phyloP scores from a whole-genome alignment of 2,329 filamentous ascomycete genomes.

The Pseudogymnoascus sp. region DNA sequence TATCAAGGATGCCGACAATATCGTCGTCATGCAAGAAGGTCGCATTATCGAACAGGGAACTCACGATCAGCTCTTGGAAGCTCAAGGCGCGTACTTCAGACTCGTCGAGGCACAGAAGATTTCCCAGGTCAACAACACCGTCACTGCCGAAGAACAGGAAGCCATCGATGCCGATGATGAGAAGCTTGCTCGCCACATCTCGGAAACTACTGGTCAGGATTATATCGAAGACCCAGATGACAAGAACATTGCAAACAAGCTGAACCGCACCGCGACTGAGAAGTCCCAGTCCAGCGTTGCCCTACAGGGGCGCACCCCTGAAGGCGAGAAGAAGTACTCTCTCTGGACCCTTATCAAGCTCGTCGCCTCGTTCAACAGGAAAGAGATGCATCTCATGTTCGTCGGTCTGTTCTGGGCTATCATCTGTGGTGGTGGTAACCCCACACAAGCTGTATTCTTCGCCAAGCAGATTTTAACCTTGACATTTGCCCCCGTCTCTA shows the following conservation, averaged over 20 bases:
- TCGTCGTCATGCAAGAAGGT: slow-evolving; percentile 83
- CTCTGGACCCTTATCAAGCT: slow-evolving; percentile 72
- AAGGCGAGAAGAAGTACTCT: slow-evolving; percentile 52
- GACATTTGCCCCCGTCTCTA: slow-evolving; percentile 31
- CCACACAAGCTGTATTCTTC: slow-evolving; percentile 72
- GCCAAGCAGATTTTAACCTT: slow-evolving; percentile 76
- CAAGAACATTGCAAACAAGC: slow-evolving; percentile 46
- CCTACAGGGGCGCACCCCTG: slow-evolving; percentile 48
- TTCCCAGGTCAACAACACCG: slow-evolving; percentile 48
- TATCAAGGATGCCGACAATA: slow-evolving; percentile 89
- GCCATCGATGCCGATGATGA: slow-evolving; percentile 44
- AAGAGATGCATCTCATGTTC: slow-evolving; percentile 65
- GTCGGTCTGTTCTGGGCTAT: slow-evolving; percentile 65
- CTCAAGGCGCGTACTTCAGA: slow-evolving; percentile 66
- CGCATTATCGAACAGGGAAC: slow-evolving; percentile 88
- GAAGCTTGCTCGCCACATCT: slow-evolving; percentile 42
- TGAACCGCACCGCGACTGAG: slow-evolving; percentile 47
- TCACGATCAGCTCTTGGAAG: slow-evolving; percentile 69
- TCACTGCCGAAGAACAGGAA: slow-evolving; percentile 44
- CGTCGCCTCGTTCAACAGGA: slow-evolving; percentile 69
- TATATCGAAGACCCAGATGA: slow-evolving; percentile 54
- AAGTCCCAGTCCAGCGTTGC: slow-evolving; percentile 63
- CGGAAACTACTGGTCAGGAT: slow-evolving; percentile 33
- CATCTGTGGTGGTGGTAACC: slow-evolving; percentile 75
- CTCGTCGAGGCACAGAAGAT: slow-evolving; percentile 87